Evolutionary conservation across 1,284 basidiomycete species (phyloP), one percentile per base, ranked within the genome.

Genomic region (Vanrija humicola): DNA sequence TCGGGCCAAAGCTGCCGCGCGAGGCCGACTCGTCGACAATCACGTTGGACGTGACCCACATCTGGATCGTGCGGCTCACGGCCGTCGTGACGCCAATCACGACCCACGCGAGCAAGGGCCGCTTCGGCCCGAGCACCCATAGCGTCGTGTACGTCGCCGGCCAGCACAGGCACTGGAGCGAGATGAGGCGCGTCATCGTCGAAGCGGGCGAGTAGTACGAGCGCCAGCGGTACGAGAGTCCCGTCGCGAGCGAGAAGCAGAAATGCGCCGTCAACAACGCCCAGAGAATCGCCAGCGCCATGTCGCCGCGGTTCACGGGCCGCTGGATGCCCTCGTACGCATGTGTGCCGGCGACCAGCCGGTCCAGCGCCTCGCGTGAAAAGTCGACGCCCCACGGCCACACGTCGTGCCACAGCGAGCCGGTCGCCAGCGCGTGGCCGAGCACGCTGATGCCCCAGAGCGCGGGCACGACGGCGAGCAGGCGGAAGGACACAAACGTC

Each of bases 1-100:
- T 14, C 12, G 34, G 34, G 34, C 34, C 34, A 26, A 47, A 34
- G 50, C 55, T 43, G 45, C 45, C 53, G n/a, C 46, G 46, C 18
- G 39, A 34, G 48, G 43, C 40, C 8, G 43, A 26, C 26, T 46
- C 51, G 14, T 44, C 29, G 16, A 28, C 10, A 14, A 45, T 50
- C 34, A 78, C 75, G 48, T 78, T 78, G 19, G 65, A 69, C 29
- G 77, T 78, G n/a, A 79, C 75, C 74, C 75, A 79, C 66, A 78
- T 77, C 56, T 77, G 72, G 3, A 79, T 64, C 3, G 69, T 68
- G 21, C 76, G 66, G 12, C 66, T 68, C 50, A 71, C 68, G 42
- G 71, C 74, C 0, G 77, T 79, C 38, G 75, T 75, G 3, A 74
- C 74, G 21, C 75, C 76, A 26, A 79, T 77, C 10, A 76, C 72